Conservation (phyloP, 192 early-diverging fungal genomes). For the Backusella australiensis region DNA sequence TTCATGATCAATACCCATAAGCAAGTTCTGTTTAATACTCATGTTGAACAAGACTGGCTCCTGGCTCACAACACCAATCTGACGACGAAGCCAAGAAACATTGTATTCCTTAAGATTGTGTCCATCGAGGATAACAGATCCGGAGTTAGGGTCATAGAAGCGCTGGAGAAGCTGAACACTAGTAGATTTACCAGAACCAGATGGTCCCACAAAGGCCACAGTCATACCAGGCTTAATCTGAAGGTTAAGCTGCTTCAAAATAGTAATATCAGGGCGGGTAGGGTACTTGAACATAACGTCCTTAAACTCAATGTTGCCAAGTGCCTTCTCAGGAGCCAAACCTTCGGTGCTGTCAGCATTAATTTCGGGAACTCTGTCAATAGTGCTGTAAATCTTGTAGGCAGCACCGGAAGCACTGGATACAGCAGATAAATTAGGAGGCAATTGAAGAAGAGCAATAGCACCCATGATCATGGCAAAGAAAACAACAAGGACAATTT, state of each 20-base stretch:
- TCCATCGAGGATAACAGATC: conserved; percentile 70
- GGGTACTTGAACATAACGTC: conserved; percentile 84
- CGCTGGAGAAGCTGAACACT: conserved; percentile 79
- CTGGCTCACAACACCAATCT: conserved; percentile 87
- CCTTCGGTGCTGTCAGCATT: conserved; percentile 52
- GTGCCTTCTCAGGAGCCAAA: conserved; percentile 38
- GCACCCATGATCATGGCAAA: conserved; percentile 86
- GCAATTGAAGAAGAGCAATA: conserved; percentile 68
- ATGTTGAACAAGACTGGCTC: conserved; percentile 84
- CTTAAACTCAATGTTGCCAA: conserved; percentile 72
- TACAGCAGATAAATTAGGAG: conserved; percentile 68
- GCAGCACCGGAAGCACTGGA: conserved; percentile 77
- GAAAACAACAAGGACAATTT: conserved; percentile 75
- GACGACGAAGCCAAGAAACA: conserved; percentile 75
- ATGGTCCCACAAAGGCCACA: conserved; percentile 83
- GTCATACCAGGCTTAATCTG: conserved; percentile 70
- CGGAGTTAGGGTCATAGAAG: conserved; percentile 68
- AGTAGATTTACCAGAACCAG: conserved; percentile 85
- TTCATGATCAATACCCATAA: conserved; percentile 53
- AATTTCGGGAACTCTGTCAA: conserved; percentile 79
- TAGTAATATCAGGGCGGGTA: conserved; percentile 72
- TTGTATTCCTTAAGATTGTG: conserved; percentile 71
- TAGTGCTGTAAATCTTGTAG: conserved; percentile 68
- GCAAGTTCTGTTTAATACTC: conserved; percentile 77
- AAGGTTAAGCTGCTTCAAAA: conserved; percentile 72